Base-by-base conservation (phyloP, 139 green algal species). In the Volvox reticuliferus region DNA sequence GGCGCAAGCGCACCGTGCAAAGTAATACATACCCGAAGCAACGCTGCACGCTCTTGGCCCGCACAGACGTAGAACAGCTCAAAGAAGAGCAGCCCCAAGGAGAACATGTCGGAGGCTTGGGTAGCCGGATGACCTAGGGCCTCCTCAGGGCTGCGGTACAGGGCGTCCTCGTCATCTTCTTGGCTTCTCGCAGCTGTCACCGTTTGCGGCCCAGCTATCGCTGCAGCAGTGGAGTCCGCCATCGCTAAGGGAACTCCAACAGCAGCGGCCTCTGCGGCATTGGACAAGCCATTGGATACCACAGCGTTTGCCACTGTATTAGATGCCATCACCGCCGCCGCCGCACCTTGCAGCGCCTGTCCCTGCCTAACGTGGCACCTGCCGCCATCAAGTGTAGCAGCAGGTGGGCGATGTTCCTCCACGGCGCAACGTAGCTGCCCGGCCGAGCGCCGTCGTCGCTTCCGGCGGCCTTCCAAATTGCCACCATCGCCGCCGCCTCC, bases 81-180 rank as follows among this genome's bases (percentile, higher is more conserved):
- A 28, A 97, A 93, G 79, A 97, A 93, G 37, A 98, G 96, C 76
- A 98, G 63, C 22, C 95, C 95, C 65, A 97, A 77, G 26, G 50
- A 86, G 77, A 93, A 97, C 63, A 95, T 89, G 89, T 96, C 92
- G 9, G 79, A 90, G 6, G 65, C 32, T 2, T 76, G 30, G 44
- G 61, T 82, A 37, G 82, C 35, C 32, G 62, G 61, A 55, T 79
- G 44, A 2, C 89, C 90, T 2, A 61, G 76, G 32, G 76, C 89
- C 92, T 97, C 93, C 90, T 98, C 96, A 12, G 96, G 96, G 36
- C 86, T 93, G 22, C 84, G 71, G 67, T 98, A 98, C 79, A 95
- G 71, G 73, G 33, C 33, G 20, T 91, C 87, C 24, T 87, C 87
- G 19, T 91, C 87, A 21, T 82, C 82, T 22, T 63, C 50, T 22